A percentile compares a stretch with the other conserved stretches of the same genome.
Evolutionary conservation across 371 early-diverging fungal genomes (phyloP).

Genomic region (Phascolomyces articulosus): DNA sequence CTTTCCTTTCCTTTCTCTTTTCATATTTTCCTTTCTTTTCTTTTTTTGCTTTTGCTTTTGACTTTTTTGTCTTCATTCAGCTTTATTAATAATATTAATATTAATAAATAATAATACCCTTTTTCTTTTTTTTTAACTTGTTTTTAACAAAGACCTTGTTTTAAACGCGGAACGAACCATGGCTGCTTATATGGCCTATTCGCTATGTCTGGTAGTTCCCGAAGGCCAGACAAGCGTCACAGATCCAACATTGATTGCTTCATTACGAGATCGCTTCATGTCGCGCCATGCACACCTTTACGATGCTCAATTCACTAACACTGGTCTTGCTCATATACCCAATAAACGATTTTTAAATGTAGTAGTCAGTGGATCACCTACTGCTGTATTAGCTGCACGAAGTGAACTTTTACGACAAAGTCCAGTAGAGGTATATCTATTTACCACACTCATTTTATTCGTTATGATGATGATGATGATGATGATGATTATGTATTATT

Average conservation of each 20-base stretch:
- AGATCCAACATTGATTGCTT: constrained; percentile 12
- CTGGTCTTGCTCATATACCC: background rate
- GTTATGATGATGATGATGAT: background rate
- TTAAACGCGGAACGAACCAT: constrained; percentile 6
- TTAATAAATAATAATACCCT: background rate
- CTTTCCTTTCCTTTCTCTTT: background rate
- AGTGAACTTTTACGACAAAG: constrained; percentile 21
- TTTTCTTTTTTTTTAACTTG: background rate
- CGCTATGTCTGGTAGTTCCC: constrained; percentile 20
- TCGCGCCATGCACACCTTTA: constrained; percentile 17
- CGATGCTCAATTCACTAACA: constrained; percentile 15
- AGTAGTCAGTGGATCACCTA: constrained; percentile 17
- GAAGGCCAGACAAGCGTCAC: constrained; percentile 8
- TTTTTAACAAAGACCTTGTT: background rate
- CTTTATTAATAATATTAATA: background rate
- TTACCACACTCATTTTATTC: background rate
- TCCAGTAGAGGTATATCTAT: constrained; percentile 15
- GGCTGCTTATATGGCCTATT: constrained; percentile 22
- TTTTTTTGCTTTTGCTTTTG: background rate
- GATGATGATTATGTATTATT: background rate
- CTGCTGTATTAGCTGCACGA: constrained; percentile 14
- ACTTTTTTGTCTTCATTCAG: too few species aligned
- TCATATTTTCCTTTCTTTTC: background rate
- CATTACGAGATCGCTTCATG: constrained; percentile 18
- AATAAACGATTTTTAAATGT: constrained; percentile 14